phyloP scores from a whole-genome alignment of 805 yeast genomes.

The Kodamaea lidongshanica region DNA sequence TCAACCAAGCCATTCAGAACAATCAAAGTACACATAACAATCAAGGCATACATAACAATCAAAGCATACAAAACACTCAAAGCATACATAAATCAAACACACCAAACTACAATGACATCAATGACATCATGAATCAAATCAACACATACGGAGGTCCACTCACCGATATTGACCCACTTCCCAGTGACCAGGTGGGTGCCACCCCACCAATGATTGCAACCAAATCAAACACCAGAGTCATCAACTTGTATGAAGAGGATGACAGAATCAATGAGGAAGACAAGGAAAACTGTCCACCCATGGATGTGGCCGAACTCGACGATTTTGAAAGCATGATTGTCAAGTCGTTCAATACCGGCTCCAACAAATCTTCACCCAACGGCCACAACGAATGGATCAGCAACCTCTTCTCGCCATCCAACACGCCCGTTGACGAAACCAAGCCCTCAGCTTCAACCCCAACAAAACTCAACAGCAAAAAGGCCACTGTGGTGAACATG shows the following conservation, averaged over 20 bases:
- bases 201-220: conserved; percentile 50
- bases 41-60: conserved; percentile 2
- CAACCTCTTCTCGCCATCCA: conserved; percentile 30
- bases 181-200: conserved; percentile 27
- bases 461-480: conserved; percentile 14
- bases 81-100: conserved; percentile 10
- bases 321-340: conserved; percentile 23
- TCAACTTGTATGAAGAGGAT: conserved; percentile 37
- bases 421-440: conserved; percentile 15
- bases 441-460: conserved; percentile 26
- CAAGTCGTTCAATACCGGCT: conserved; percentile 15
- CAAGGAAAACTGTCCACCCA: conserved; percentile 23
- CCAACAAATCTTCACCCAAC: conserved; percentile 30
- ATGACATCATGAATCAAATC: conserved; percentile 37
- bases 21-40: conserved; percentile 8
- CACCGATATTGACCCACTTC: conserved; percentile 41
- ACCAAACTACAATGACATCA: conserved; percentile 30
- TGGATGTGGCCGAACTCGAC: conserved; percentile 8
- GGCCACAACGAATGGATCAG: conserved; percentile 40
- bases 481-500: conserved; percentile 27
- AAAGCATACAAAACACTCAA: conserved; percentile 4
- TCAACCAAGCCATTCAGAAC: conserved; percentile 33
- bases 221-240: conserved; percentile 48
- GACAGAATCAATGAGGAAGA: conserved; percentile 20
- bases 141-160: conserved; percentile 39